These are phyloP conservation scores for Xylaria flabelliformis DNA, from an alignment of 495 filamentous ascomycete species.

Conservation along the genomic window DNA sequence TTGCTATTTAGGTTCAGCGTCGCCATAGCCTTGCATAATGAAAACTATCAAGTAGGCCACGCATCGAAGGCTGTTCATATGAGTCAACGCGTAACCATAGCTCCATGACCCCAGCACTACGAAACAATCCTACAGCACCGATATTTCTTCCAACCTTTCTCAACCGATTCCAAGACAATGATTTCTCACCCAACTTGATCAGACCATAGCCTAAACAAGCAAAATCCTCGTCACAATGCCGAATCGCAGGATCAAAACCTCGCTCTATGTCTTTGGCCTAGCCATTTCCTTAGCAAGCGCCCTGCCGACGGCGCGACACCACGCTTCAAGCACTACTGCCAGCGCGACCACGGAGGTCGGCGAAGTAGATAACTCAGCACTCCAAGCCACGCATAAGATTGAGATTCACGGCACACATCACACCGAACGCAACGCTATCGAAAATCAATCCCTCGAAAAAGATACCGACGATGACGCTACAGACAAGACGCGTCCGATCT, in stretches of 20 bases:
- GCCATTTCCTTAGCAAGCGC: neutral
- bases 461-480: neutral
- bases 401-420: neutral
- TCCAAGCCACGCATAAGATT: neutral
- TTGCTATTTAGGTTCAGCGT: neutral
- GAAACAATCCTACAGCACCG: neutral
- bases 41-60: neutral
- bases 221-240: neutral
- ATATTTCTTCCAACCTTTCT: neutral
- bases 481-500: neutral
- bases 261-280: neutral
- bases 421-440: neutral
- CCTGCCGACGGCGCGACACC: neutral
- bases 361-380: neutral
- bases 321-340: neutral
- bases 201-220: neutral
- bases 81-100: neutral
- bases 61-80: neutral
- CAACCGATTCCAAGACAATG: neutral
- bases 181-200: neutral
- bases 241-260: neutral
- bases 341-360: neutral
- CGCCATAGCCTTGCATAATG: neutral
- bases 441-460: neutral
- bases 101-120: neutral